These are phyloP conservation scores for Lophium mytilinum DNA, from an alignment of 495 filamentous ascomycete species.

Conservation along the genomic window DNA sequence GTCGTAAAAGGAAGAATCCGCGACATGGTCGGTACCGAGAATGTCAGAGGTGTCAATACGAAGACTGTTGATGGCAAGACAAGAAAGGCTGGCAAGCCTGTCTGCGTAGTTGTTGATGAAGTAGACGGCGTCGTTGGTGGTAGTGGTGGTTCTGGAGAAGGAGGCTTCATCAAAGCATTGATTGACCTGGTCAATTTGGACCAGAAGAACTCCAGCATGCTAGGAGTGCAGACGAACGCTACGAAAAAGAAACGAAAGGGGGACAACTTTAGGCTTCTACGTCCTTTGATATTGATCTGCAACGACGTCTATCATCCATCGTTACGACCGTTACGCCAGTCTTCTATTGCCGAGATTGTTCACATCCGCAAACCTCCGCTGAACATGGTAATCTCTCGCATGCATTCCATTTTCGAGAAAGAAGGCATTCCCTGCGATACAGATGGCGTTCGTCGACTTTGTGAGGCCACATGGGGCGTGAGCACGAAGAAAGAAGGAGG, in stretches of 20 bases:
- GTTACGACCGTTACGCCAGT: slow-evolving; percentile 72
- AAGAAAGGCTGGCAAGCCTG: slow-evolving; percentile 69
- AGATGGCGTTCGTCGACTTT: slow-evolving; percentile 80
- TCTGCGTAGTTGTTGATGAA: slow-evolving; percentile 92
- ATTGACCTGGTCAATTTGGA: slow-evolving; percentile 81
- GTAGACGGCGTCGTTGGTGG: slow-evolving; percentile 88
- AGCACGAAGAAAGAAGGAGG: slow-evolving; percentile 52
- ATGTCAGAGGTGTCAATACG: slow-evolving; percentile 71
- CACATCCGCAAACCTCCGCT: slow-evolving; percentile 82
- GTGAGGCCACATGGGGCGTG: slow-evolving; percentile 90
- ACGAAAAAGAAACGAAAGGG: slow-evolving; percentile 52
- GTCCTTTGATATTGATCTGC: slow-evolving; percentile 88
- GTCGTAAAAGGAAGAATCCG: slow-evolving; percentile 86
- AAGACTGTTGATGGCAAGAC: slow-evolving; percentile 55
- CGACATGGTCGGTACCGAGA: slow-evolving; percentile 84
- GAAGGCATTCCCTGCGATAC: slow-evolving; percentile 80
- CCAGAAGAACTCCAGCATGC: slow-evolving; percentile 58
- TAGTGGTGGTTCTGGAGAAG: slow-evolving; percentile 61
- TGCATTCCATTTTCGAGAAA: slow-evolving; percentile 74
- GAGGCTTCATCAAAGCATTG: slow-evolving; percentile 89
- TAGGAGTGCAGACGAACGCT: slow-evolving; percentile 32
- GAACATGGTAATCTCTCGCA: slow-evolving; percentile 72
- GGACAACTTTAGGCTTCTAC: slow-evolving; percentile 74
- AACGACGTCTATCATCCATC: slow-evolving; percentile 96
- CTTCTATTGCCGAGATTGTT: slow-evolving; percentile 78